phyloP scores from a whole-genome alignment of 305 asterid species.

The Fraxinus nigra region DNA sequence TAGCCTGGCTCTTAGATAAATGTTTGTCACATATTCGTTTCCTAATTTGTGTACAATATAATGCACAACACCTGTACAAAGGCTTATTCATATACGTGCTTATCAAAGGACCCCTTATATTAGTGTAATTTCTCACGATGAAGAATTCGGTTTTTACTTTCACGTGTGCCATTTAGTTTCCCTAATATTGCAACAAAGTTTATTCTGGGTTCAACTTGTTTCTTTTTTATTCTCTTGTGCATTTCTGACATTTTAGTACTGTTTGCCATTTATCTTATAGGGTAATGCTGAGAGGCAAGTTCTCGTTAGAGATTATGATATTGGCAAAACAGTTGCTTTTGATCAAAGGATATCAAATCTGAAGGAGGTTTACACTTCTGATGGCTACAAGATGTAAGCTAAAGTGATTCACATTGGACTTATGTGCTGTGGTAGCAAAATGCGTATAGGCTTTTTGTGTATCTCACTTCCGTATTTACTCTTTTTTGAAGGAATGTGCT shows the following conservation, averaged over 20 bases:
- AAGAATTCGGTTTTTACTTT: slow-evolving; percentile 17
- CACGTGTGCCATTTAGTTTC: slow-evolving; percentile 1
- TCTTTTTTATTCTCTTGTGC: slow-evolving; percentile 15
- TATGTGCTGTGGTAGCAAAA: neutral
- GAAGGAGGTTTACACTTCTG: slow-evolving; percentile 84
- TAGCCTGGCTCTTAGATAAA: slow-evolving; percentile 4
- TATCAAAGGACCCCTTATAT: slow-evolving; percentile 16
- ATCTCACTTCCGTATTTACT: neutral
- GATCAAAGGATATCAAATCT: slow-evolving; percentile 65
- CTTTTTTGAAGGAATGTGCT: neutral
- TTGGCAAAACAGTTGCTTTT: slow-evolving; percentile 73
- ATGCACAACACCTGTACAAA: slow-evolving; percentile 8
- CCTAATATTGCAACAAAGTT: neutral
- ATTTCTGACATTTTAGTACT: slow-evolving; percentile 4
- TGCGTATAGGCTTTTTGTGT: neutral
- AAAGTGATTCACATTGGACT: neutral
- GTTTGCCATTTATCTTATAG: slow-evolving; percentile 37
- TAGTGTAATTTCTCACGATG: slow-evolving; percentile 17
- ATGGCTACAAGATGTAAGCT: slow-evolving; percentile 83
- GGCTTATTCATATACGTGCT: neutral
- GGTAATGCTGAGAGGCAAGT: slow-evolving; percentile 90
- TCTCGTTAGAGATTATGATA: slow-evolving; percentile 76
- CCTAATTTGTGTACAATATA: neutral
- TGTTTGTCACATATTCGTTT: neutral
- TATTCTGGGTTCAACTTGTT: slow-evolving; percentile 7